Conservation (phyloP, 345 rosid genomes). For the Syzygium oleosum region DNA sequence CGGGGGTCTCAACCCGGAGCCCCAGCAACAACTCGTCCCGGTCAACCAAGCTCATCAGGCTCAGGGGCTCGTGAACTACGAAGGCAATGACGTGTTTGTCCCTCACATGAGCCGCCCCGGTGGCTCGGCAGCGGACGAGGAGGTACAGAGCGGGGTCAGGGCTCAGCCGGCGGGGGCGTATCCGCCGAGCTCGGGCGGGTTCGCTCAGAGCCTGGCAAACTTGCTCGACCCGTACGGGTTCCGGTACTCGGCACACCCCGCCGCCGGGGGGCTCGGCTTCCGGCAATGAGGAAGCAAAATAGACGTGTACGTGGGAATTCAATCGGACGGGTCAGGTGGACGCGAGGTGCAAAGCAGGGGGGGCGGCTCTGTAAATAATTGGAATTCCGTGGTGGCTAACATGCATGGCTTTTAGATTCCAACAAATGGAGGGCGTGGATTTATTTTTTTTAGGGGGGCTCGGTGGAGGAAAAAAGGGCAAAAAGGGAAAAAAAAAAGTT, state of each 20-base stretch:
- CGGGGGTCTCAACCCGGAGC: slow-evolving; percentile 36
- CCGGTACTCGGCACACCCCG: slow-evolving; percentile 33
- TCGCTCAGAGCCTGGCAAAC: slow-evolving; percentile 28
- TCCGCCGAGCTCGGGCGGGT: slow-evolving; percentile 21
- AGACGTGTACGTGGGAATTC: background rate
- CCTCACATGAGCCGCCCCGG: slow-evolving; percentile 18
- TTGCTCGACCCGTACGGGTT: slow-evolving; percentile 48
- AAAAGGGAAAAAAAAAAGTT: background rate
- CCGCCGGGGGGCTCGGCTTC: slow-evolving; percentile 45
- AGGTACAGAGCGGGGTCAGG: slow-evolving; percentile 62
- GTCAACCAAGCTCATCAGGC: slow-evolving; percentile 13
- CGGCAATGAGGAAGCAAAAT: slow-evolving; percentile 13
- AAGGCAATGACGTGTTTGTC: slow-evolving; percentile 16
- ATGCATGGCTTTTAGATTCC: background rate
- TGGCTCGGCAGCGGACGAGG: slow-evolving; percentile 32
- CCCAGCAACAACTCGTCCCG: slow-evolving; percentile 22
- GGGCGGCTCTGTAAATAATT: slow-evolving; percentile 31
- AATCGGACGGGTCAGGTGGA: background rate
- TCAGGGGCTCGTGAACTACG: slow-evolving; percentile 20
- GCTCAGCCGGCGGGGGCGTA: slow-evolving; percentile 13
- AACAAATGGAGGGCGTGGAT: background rate
- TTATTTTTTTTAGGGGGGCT: background rate
- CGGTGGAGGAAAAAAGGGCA: background rate
- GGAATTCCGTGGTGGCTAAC: slow-evolving; percentile 20
- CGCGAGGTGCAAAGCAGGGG: background rate